Evolutionary conservation across 345 rosid species (phyloP).

Genomic region (Litchi chinensis): DNA sequence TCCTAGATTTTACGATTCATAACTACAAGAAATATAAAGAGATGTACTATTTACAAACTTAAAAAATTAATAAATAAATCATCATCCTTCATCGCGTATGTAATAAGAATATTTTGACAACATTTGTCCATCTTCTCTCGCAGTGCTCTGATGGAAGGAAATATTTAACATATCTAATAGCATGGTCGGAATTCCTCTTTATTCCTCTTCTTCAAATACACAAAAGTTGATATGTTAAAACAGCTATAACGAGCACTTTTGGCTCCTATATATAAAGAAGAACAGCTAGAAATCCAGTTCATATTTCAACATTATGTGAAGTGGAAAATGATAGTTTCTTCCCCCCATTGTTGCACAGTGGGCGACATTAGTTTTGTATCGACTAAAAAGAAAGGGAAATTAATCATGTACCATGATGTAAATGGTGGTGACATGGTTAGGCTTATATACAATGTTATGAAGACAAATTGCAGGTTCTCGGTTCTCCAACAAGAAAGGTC

Average conservation of each 20-base stretch:
- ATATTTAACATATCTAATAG: conserved; percentile 1
- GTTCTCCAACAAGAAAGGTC: background rate
- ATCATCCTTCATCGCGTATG: too few species aligned
- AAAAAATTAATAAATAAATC: too few species aligned
- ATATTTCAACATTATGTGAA: background rate
- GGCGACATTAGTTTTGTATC: background rate
- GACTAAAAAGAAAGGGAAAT: background rate
- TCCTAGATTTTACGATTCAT: background rate
- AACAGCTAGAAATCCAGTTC: background rate
- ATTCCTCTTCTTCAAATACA: conserved; percentile 1
- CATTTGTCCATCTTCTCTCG: background rate
- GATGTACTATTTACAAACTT: too few species aligned
- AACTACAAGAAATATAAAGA: background rate
- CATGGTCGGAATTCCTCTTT: background rate
- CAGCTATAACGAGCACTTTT: background rate
- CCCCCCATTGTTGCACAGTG: background rate
- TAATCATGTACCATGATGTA: background rate
- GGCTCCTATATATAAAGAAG: background rate
- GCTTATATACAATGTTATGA: background rate
- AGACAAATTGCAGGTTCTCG: background rate
- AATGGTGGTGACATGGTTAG: background rate
- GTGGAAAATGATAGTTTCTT: background rate
- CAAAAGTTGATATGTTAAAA: conserved; percentile 9
- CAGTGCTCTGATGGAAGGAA: background rate
- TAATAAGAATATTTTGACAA: background rate